A percentile compares a stretch with the other conserved stretches of the same genome.
These are phyloP conservation scores for Diophrys sp. DNA, from an alignment of 73 alveolate genomes.

Conservation along the genomic window DNA sequence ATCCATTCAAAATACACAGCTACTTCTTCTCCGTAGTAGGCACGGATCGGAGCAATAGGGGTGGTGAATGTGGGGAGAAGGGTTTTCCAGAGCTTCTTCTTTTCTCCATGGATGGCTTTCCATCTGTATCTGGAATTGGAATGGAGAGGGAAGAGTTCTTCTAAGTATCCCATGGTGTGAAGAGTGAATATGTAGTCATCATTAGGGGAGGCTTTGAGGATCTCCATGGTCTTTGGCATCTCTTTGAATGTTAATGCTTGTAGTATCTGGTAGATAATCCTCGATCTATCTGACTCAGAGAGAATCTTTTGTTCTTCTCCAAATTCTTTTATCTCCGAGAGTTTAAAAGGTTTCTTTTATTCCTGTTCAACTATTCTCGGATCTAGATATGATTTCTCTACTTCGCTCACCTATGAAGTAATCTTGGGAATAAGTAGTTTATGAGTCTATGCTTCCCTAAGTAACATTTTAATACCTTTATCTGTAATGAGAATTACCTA, in stretches of 20 bases:
- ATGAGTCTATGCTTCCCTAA: conserved; percentile 45
- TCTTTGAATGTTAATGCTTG: conserved; percentile 17
- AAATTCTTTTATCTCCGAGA: conserved; percentile 4
- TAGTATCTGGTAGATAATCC: conserved; percentile 17
- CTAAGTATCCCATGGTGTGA: conserved; percentile 12
- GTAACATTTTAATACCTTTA: conserved; percentile 8
- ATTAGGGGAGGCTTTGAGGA: conserved; percentile 8
- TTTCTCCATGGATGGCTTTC: not conserved
- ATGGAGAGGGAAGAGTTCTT: conserved; percentile 46
- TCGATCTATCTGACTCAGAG: conserved; percentile 42
- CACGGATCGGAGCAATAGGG: conserved; percentile 50
- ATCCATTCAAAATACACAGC: conserved; percentile 70
- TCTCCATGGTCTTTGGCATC: conserved; percentile 9
- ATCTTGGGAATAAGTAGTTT: conserved; percentile 5
- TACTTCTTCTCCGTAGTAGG: conserved; percentile 73
- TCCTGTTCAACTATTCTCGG: conserved; percentile 34
- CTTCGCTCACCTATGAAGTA: not conserved
- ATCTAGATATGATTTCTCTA: conserved; percentile 27
- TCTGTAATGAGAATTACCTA: conserved; percentile 13
- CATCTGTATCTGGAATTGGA: conserved; percentile 32
- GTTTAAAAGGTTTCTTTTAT: conserved; percentile 27
- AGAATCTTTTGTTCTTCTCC: conserved; percentile 26
- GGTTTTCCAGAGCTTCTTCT: conserved; percentile 6
- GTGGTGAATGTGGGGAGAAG: conserved; percentile 6
- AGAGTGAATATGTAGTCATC: conserved; percentile 34